Conservation (phyloP, 257 asterid species). For the Gentiana macrophylla region DNA sequence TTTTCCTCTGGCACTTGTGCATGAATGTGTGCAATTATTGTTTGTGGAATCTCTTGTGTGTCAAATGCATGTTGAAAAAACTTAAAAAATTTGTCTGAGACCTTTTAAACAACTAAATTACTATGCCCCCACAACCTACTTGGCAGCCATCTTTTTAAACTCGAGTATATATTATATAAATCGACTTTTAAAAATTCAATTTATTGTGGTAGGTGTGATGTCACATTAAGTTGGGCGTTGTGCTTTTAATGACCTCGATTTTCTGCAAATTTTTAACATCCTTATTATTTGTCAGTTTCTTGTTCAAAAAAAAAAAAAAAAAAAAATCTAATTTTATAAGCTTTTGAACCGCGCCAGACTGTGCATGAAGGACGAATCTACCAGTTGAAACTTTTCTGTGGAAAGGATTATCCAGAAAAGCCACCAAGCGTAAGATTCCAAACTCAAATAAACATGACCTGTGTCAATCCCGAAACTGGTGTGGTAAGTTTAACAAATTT, state of each 20-base stretch:
- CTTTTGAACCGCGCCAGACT: constrained; percentile 27
- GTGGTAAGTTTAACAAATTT: constrained; percentile 33
- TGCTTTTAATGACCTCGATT: too few species aligned
- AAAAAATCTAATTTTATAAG: too few species aligned
- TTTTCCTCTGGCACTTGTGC: not conserved
- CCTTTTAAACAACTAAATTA: too few species aligned
- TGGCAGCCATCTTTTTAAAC: too few species aligned
- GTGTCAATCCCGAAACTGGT: constrained; percentile 62
- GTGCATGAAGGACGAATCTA: constrained; percentile 81
- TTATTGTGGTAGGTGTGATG: too few species aligned
- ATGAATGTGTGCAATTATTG: not conserved
- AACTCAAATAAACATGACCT: constrained; percentile 64
- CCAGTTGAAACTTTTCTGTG: constrained; percentile 69
- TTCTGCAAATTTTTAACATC: too few species aligned
- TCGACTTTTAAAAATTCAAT: too few species aligned
- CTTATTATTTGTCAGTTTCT: too few species aligned
- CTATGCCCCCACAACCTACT: too few species aligned
- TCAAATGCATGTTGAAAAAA: not conserved
- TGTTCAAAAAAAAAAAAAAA: too few species aligned
- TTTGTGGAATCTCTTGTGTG: not conserved
- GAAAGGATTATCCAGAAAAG: constrained; percentile 66
- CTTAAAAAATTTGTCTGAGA: not conserved
- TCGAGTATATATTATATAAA: too few species aligned
- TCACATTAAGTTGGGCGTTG: too few species aligned
- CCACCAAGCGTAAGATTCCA: constrained; percentile 75